These are phyloP conservation scores for Exophiala sideris DNA, from an alignment of 2,329 filamentous ascomycete genomes.

Conservation along the genomic window DNA sequence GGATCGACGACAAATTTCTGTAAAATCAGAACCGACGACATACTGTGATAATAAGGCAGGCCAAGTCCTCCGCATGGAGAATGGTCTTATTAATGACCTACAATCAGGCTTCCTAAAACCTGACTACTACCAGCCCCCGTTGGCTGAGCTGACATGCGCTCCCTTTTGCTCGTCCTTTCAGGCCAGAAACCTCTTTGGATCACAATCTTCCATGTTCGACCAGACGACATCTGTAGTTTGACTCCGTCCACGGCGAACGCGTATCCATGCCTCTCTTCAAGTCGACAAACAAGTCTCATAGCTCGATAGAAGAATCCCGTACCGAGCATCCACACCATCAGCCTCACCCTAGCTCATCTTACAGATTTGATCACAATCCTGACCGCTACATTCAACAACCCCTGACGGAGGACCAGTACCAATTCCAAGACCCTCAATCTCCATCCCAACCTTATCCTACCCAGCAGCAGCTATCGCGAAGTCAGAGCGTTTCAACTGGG, in stretches of 20 bases:
- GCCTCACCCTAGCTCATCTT: constrained; percentile 10
- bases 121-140: neutral
- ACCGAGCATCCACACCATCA: constrained; percentile 13
- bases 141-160: neutral
- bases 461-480: constrained; percentile 19
- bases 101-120: too few relatives aligned
- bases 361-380: constrained; percentile 5
- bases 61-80: too few relatives aligned
- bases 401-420: constrained; percentile 11
- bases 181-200: neutral
- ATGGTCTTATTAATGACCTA: too few relatives aligned
- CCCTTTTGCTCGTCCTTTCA: neutral
- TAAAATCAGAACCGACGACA: too few relatives aligned
- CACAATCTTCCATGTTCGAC: neutral
- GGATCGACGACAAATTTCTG: too few relatives aligned
- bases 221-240: too few relatives aligned
- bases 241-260: constrained; percentile 1
- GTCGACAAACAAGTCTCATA: constrained; percentile 29
- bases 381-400: constrained; percentile 13
- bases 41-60: too few relatives aligned
- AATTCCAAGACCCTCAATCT: constrained; percentile 12
- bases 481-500: constrained; percentile 17
- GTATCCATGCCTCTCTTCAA: constrained; percentile 29
- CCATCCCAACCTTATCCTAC: constrained; percentile 19
- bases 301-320: constrained; percentile 25